Percentiles rank a stretch among this genome's conserved stretches.
Evolutionary conservation across 352 stramenopile species (phyloP).

Genomic region (Phytophthora europaea): DNA sequence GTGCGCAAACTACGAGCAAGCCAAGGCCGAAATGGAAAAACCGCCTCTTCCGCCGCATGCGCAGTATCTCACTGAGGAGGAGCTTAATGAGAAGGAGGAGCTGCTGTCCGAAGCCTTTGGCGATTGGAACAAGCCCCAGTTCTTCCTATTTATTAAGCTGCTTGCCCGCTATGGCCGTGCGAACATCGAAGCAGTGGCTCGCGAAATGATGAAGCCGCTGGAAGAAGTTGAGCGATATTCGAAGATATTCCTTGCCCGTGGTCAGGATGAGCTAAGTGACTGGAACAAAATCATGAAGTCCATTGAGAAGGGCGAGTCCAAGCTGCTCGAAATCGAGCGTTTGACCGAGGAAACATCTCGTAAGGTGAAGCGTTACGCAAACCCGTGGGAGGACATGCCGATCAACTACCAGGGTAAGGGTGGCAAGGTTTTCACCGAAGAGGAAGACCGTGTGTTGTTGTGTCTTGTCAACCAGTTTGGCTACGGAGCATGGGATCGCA

Average conservation of each 20-base stretch:
- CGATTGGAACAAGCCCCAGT: conserved; percentile 92
- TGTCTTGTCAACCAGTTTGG: conserved; percentile 98
- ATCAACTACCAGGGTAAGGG: conserved; percentile 93
- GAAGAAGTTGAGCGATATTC: conserved; percentile 83
- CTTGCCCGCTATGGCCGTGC: conserved; percentile 80
- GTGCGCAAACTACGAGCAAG: conserved; percentile 80
- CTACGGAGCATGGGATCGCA: conserved; percentile 97
- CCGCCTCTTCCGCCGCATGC: conserved; percentile 74
- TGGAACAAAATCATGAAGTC: conserved; percentile 90
- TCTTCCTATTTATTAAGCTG: conserved; percentile 89
- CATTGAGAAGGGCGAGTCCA: conserved; percentile 91
- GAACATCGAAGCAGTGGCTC: conserved; percentile 81
- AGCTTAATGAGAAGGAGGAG: conserved; percentile 93
- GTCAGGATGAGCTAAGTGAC: conserved; percentile 78
- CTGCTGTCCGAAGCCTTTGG: conserved; percentile 89
- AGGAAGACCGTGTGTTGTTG: conserved; percentile 98
- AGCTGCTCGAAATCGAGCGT: conserved; percentile 88
- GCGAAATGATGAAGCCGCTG: conserved; percentile 86
- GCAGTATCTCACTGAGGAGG: conserved; percentile 87
- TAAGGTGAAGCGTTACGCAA: conserved; percentile 84
- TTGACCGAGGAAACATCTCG: conserved; percentile 78
- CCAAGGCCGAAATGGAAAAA: conserved; percentile 83
- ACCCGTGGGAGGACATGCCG: conserved; percentile 89
- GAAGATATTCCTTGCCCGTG: conserved; percentile 71
- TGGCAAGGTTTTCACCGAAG: conserved; percentile 96